phyloP scores from a whole-genome alignment of 2,329 filamentous ascomycete species.

The Hypoxylon sp. region DNA sequence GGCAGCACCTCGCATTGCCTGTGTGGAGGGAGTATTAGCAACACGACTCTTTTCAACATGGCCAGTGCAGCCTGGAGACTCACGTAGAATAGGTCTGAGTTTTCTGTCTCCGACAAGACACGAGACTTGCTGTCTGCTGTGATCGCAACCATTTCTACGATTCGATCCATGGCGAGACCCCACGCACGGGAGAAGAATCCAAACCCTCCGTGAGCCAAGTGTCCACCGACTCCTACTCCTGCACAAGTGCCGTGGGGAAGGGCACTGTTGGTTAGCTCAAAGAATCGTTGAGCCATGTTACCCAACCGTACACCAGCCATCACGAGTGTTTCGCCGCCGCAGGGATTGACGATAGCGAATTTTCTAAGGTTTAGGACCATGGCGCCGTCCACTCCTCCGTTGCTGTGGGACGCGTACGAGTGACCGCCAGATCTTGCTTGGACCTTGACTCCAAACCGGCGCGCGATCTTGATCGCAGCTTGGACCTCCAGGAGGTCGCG shows the following conservation, averaged over 20 bases:
- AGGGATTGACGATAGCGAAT: conserved; percentile 39
- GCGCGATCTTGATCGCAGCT: conserved; percentile 52
- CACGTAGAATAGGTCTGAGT: conserved; percentile 43
- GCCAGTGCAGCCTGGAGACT: conserved; percentile 12
- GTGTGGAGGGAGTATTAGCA: conserved; percentile 1
- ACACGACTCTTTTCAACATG: neutral
- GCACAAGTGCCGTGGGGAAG: conserved; percentile 56
- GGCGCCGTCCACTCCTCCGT: conserved; percentile 45
- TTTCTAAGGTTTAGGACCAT: conserved; percentile 48
- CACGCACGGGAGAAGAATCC: conserved; percentile 55
- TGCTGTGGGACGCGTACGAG: conserved; percentile 57
- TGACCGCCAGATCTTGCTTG: conserved; percentile 60
- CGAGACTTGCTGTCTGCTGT: conserved; percentile 45
- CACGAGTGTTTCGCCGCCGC: conserved; percentile 44
- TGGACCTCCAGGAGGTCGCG: conserved; percentile 46
- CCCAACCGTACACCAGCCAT: conserved; percentile 54
- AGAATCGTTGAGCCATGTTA: conserved; percentile 50
- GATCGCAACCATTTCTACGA: conserved; percentile 58
- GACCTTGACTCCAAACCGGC: conserved; percentile 50
- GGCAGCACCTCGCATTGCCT: conserved; percentile 53
- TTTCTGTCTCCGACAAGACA: conserved; percentile 23
- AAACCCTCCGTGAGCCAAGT: conserved; percentile 57
- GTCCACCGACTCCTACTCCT: conserved; percentile 55
- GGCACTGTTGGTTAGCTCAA: conserved; percentile 46
- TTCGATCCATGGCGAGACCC: conserved; percentile 60